Conservation (phyloP, 1,284 basidiomycete genomes). For the Waitea zeae region DNA sequence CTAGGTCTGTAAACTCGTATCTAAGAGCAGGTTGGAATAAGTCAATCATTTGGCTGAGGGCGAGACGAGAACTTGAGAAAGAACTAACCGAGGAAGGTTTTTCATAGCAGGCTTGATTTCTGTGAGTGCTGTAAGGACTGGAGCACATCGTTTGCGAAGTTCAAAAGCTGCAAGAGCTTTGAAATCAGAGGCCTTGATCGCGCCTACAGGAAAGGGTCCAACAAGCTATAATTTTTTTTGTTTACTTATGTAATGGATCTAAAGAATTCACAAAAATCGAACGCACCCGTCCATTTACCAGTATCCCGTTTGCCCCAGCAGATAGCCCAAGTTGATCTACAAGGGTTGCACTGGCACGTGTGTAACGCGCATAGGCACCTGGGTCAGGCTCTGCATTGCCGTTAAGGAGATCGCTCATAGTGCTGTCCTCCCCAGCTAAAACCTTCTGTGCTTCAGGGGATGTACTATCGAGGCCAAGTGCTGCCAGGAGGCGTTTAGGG, state of each 20-base stretch:
- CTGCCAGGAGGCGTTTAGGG: slow-evolving; percentile 19
- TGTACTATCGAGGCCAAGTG: slow-evolving; percentile 15
- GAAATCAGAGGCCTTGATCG: slow-evolving; percentile 55
- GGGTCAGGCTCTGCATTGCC: too few relatives aligned
- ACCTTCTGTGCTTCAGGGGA: too few relatives aligned
- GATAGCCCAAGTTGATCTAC: slow-evolving; percentile 33
- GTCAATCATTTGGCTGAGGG: too few relatives aligned
- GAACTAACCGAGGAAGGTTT: too few relatives aligned
- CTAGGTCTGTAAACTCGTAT: slow-evolving; percentile 34
- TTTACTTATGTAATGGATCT: neutral
- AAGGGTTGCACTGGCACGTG: slow-evolving; percentile 24
- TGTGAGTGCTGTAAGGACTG: slow-evolving; percentile 47
- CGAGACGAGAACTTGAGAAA: too few relatives aligned
- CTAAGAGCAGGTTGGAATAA: too few relatives aligned
- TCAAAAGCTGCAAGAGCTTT: slow-evolving; percentile 56
- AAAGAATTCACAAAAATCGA: slow-evolving; percentile 1
- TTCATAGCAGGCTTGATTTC: slow-evolving; percentile 27
- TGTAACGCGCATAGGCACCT: too few relatives aligned
- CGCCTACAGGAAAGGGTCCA: slow-evolving; percentile 36
- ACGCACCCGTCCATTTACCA: slow-evolving; percentile 72
- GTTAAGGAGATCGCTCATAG: too few relatives aligned
- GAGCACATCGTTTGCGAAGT: slow-evolving; percentile 44
- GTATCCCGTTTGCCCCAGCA: slow-evolving; percentile 39
- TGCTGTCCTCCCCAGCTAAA: too few relatives aligned
- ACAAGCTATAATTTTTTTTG: slow-evolving; percentile 37